phyloP scores from a whole-genome alignment of 139 green algal species.

The Volvox reticuliferus region DNA sequence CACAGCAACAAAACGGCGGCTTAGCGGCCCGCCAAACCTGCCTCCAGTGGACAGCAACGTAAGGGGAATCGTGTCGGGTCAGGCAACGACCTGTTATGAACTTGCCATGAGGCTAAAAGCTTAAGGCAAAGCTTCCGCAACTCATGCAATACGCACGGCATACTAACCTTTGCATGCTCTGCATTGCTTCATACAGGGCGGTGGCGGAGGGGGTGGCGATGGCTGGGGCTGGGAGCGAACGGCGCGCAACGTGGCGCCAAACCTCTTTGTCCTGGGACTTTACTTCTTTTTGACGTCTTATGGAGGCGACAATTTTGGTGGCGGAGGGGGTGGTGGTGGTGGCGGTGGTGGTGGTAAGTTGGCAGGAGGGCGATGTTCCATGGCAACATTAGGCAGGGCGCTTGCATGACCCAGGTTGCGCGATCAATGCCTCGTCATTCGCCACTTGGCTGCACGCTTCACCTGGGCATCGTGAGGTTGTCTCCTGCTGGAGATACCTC shows the following conservation, averaged over 20 bases:
- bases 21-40: conserved; percentile 39
- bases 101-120: neutral
- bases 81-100: neutral
- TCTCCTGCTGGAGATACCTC: too few species aligned
- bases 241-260: conserved; percentile 64
- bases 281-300: conserved; percentile 61
- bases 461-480: too few species aligned
- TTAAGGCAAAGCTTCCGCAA: neutral
- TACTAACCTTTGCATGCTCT: neutral
- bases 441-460: too few species aligned
- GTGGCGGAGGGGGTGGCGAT: conserved; percentile 65
- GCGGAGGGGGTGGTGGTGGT: conserved; percentile 9
- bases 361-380: neutral
- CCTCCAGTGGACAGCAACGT: conserved; percentile 52
- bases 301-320: conserved; percentile 60
- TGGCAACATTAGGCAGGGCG: too few species aligned
- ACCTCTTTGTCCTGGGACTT: conserved; percentile 56
- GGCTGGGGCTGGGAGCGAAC: conserved; percentile 69
- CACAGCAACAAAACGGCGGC: conserved; percentile 48
- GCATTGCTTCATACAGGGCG: conserved; percentile 27
- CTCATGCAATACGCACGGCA: too few species aligned
- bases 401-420: too few species aligned
- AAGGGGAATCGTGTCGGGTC: neutral
- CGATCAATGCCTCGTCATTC: too few species aligned
- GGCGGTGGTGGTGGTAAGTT: conserved; percentile 24